Evolutionary conservation across 2,329 filamentous ascomycete genomes (phyloP), one percentile per base, ranked within the genome.

Genomic region (Furcasterigmium furcatum): DNA sequence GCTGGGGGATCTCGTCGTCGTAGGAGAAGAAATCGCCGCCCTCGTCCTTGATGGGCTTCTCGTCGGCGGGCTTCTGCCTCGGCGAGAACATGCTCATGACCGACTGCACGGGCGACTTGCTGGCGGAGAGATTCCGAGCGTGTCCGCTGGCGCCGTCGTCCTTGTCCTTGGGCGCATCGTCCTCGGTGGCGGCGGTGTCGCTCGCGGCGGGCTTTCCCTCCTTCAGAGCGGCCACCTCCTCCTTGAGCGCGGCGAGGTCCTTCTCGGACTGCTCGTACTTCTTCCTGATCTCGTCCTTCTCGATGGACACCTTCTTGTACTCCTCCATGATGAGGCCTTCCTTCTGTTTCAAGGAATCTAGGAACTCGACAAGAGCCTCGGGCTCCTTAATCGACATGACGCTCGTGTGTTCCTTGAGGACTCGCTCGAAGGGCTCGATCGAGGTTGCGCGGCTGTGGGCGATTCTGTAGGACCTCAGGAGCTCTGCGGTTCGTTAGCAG

Each of bases 261-360:
- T 86, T 82, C 48, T 79, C 74, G 0, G 85, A 72, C 41, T 85
- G 80, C n/a, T 87, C 81, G 3, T 84, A 70, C 62, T 88, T 90
- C 66, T 85, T 87, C 63, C 90, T 92, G 49, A 87, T 74, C 14
- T 83, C 80, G 49, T 96, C 89, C 48, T 87, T 85, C 60, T 97
- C 91, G 4, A 79, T 78, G 0, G 90, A 87, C 0, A 97, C 83
- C 12, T 90, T 79, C 68, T 95, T 96, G 46, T 96, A 74, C 66
- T 99, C 94, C 38, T 95, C 87, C 80, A 95, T 85, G 4, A 95
- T 84, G 88, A 99, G 95, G 57, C 95, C 89, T 35, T 85, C 85
- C 60, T 95, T 92, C 44, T 91, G 66, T 50, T 85, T 92, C 34
- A 95, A 69, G 64, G 96, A 90, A 55, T 86, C 90, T 22, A 99